Base-by-base conservation (phyloP, 306 rosid genomes). In the Purshia tridentata region DNA sequence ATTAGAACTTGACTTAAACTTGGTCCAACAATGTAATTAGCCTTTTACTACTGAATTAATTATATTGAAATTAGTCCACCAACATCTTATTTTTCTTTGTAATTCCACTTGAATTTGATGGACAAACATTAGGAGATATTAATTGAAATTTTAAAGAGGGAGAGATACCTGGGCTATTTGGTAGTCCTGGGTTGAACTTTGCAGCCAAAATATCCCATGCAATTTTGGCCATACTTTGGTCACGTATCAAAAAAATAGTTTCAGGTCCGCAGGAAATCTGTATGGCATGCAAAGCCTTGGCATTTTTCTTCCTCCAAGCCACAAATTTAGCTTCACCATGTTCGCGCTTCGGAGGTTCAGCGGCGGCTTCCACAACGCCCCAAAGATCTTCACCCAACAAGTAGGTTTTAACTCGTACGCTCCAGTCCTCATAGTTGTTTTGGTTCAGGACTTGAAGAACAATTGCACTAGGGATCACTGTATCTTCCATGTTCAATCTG, bases 251-350 rank as follows among this genome's bases (percentile, higher is more conserved):
- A 3, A 9, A 1, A 10, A 58, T 20, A 8, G 76, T 45, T 3
- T 72, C 37, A 9, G 49, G 4, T 0, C 57, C 58, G 19, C 76
- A 72, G 2, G 76, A 72, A 50, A 44, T 72, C 16, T 47, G 16
- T 16, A 72, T 72, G 6, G 16, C 69, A n/a, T 72, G 76, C 1
- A 72, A 41, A 22, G 76, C 69, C 12, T 10, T 5, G 7, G 76
- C 69, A 48, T 72, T 72, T 16, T 14, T 72, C 29, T 14, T 58
- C 59, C 4, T 10, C 67, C 76, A 57, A 54, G 14, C 29, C 35
- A n/a, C 18, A 8, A 7, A 57, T 13, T 57, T 12, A 57, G 0
- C 63, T 37, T 44, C 47, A 29, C 18, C 41, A 37, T 1, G 15
- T 50, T 69, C 20, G 6, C 6, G 47, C 47, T 50, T 29, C 0